Evolutionary conservation across 2,329 filamentous ascomycete genomes (phyloP), one percentile per base, ranked within the genome.

Genomic region (Phialemoniopsis sp.): DNA sequence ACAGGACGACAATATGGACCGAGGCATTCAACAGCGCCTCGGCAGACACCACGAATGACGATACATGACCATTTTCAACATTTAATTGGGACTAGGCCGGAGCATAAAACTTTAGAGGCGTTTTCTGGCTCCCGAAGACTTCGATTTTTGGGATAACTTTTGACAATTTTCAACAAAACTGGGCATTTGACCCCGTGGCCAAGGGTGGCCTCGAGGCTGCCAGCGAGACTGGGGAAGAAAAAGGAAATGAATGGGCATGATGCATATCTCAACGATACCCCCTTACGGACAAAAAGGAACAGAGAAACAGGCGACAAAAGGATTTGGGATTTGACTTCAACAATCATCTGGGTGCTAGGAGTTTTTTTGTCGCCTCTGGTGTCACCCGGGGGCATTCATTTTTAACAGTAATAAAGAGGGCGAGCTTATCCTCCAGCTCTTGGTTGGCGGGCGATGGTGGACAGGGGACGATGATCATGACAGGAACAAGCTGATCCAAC

Each of bases 251-350:
- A 26, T 26, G 21, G 21, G 45, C 49, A 48, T 47, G 28, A 44
- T 36, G 7, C 45, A 55, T 44, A 60, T 61, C 58, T 61, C 58
- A 60, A 61, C 58, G 58, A 61, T 61, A 61, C 58, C 58, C 58
- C 46, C 44, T 46, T 47, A 43, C 37, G 41, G 43, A 48, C 43
- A 42, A 36, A 34, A 36, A 43, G 33, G 13, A 39, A 36, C 8
- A 35, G 18, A 26, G 28, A 31, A 35, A 18, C 13, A 16, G 31
- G 5, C 14, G 30, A 32, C 32, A n/a, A 36, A 12, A 10, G 28
- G 12, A 30, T 13, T 28, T 29, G 9, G 29, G n/a, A 29, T 15
- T 36, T 26, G 21, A 26, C 6, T 26, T 26, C 21, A 26, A 26
- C 21, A 26, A 26, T 26, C 21, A 26, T 26, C 21, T 26, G 21